Conservation (phyloP, 108 stramenopile species). For the Mediolabrus comicus region DNA sequence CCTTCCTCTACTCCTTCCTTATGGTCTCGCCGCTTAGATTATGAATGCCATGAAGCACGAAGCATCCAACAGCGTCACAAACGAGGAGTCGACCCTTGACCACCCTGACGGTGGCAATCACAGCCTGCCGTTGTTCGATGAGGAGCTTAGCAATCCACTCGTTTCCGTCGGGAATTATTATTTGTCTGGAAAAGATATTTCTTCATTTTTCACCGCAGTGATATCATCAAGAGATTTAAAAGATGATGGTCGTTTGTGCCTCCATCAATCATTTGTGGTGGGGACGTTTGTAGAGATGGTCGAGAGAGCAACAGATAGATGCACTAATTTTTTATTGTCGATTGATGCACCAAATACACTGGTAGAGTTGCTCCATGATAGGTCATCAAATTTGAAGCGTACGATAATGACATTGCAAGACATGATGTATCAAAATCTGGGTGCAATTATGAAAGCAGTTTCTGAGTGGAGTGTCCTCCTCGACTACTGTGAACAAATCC, state of each 20-base stretch:
- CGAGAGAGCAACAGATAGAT: background rate
- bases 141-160: background rate
- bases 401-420: background rate
- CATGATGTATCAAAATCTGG: background rate
- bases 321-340: background rate
- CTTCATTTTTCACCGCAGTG: background rate
- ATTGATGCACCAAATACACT: background rate
- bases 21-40: no score
- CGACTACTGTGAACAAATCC: background rate
- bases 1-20: no score
- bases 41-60: background rate
- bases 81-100: no score
- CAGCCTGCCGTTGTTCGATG: background rate
- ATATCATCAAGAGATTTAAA: background rate
- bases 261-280: background rate
- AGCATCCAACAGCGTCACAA: background rate
- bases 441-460: background rate
- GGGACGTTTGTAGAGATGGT: background rate
- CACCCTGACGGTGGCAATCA: no score
- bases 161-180: background rate
- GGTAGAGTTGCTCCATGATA: background rate
- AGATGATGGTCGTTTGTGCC: background rate
- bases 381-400: background rate
- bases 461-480: conserved; percentile 1
- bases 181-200: background rate